A percentile compares a stretch with the other conserved stretches of the same genome.
phyloP scores from a whole-genome alignment of 345 rosid species.

The Punica granatum region DNA sequence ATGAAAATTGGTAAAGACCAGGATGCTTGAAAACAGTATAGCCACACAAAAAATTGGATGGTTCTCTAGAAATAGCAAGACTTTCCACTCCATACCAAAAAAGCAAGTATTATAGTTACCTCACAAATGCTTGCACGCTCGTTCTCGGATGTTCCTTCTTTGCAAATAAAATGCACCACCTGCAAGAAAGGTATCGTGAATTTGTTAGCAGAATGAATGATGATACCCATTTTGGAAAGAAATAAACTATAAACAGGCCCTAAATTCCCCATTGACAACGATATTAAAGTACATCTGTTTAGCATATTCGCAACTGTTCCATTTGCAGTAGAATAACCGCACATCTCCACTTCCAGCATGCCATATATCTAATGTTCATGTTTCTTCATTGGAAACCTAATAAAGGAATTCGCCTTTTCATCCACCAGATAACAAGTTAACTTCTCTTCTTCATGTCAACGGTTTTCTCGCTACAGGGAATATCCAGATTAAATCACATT shows the following conservation, averaged over 20 bases:
- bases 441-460: background rate
- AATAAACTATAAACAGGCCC: background rate
- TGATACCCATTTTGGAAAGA: background rate
- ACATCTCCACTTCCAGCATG: too few relatives aligned
- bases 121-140: slow-evolving; percentile 51
- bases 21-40: background rate
- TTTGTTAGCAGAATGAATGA: background rate
- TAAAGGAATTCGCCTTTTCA: background rate
- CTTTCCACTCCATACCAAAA: background rate
- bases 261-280: too few relatives aligned
- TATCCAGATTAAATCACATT: background rate
- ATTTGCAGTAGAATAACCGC: too few relatives aligned
- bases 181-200: slow-evolving; percentile 20
- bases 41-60: background rate
- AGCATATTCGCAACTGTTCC: too few relatives aligned
- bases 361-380: too few relatives aligned
- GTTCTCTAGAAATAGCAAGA: background rate
- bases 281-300: too few relatives aligned
- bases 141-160: slow-evolving; percentile 51
- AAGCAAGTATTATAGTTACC: slow-evolving; percentile 27
- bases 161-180: slow-evolving; percentile 65
- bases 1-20: background rate
- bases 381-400: background rate
- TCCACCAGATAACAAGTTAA: background rate
- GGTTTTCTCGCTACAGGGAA: background rate